Conservation (phyloP, 2,329 filamentous ascomycete genomes). For the Fusarium sp. region DNA sequence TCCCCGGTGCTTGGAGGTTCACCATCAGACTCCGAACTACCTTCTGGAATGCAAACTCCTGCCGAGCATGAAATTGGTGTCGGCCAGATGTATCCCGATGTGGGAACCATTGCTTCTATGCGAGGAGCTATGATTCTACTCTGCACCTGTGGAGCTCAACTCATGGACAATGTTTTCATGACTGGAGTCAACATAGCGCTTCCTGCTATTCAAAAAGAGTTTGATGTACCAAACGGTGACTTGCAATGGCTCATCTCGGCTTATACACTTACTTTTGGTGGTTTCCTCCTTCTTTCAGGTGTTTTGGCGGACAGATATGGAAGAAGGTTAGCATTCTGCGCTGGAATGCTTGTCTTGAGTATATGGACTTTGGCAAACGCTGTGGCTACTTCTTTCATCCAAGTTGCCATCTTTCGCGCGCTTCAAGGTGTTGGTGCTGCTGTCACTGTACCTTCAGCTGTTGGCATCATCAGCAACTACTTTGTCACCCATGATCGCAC, state of each 20-base stretch:
- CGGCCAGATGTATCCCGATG: slow-evolving; percentile 17
- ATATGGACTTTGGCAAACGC: neutral
- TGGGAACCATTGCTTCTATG: slow-evolving; percentile 14
- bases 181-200: slow-evolving; percentile 28
- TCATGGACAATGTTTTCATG: slow-evolving; percentile 32
- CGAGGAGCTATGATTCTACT: slow-evolving; percentile 25
- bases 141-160: slow-evolving; percentile 24
- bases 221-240: slow-evolving; percentile 17
- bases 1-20: neutral
- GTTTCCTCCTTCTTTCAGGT: neutral
- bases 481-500: neutral
- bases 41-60: slow-evolving; percentile 18
- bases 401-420: neutral
- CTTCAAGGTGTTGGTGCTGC: neutral
- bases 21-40: neutral
- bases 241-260: neutral
- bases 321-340: neutral
- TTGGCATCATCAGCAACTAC: neutral
- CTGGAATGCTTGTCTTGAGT: neutral
- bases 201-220: slow-evolving; percentile 25
- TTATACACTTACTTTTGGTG: neutral
- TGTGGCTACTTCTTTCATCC: neutral
- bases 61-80: slow-evolving; percentile 15
- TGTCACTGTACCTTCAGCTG: neutral
- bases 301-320: neutral